Evolutionary conservation across 2,329 filamentous ascomycete genomes (phyloP), one percentile per base, ranked within the genome.

Genomic region (Talaromyces pinophilus): DNA sequence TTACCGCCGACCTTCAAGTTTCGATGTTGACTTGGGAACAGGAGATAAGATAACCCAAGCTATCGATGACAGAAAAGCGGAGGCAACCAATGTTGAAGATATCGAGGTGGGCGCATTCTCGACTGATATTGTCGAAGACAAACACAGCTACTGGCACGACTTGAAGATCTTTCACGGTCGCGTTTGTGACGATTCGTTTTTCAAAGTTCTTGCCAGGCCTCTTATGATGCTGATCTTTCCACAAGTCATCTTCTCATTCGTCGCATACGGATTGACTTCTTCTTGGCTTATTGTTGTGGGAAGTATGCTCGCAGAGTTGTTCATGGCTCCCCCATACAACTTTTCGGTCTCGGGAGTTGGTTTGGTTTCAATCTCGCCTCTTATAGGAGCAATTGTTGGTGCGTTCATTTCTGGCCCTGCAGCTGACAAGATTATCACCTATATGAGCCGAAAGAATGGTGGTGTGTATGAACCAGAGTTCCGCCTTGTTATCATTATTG

Each of bases 161-260:
- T 61, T 61, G 59, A 62, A 62, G 15, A 60, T 71, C 42, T 71
- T 63, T 59, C 70, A 69, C 10, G 70, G 69, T 17, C 60, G 44
- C 35, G 44, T 62, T 25, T 52, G 30, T 17, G 28, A 62, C 28
- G 42, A 62, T 38, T n/a, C 25, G n/a, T 52, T 62, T n/a, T 38
- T 46, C 30, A 70, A 68, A 35, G 72, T 74, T 65, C 71, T 75
- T 15, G 44, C 75, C 46, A 70, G 74, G 1, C 74, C 75, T 4
- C 73, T 77, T 19, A 71, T 71, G 68, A 71, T 75, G 73, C 59
- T 77, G n/a, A 70, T 74, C 17, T 75, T 62, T 44, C 60, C 60
- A 6, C 42, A 52, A 50, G 60, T 62, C 5, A 28, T 62, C 28
- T 62, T 62, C 25, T 48, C 44, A 33, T 48, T 52, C 10, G 22